Percentiles rank a stretch among this genome's conserved stretches.
These are phyloP conservation scores for Lithocarpus polystachyus DNA, from an alignment of 306 rosid species.

Conservation along the genomic window DNA sequence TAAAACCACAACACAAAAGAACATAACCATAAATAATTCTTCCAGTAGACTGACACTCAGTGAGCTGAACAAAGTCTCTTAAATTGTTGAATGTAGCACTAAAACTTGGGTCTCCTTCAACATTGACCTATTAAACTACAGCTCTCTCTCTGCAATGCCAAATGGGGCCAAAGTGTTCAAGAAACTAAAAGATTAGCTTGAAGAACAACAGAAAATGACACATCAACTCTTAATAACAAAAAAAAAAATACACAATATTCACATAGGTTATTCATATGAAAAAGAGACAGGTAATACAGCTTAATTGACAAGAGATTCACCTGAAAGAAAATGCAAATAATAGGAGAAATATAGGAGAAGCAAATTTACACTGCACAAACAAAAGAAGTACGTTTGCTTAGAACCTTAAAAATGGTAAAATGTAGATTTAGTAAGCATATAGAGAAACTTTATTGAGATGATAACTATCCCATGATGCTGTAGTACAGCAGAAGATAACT, in stretches of 20 bases:
- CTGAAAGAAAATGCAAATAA: conserved; percentile 96
- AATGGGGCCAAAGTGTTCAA: not conserved
- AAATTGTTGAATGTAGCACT: no score
- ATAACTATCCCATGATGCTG: conserved; percentile 3
- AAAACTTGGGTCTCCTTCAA: no score
- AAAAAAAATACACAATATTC: not conserved
- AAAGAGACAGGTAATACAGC: not conserved
- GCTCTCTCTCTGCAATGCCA: no score
- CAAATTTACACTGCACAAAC: conserved; percentile 91
- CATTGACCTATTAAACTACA: no score
- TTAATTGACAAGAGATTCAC: conserved; percentile 42
- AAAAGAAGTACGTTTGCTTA: conserved; percentile 20
- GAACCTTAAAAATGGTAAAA: conserved; percentile 2
- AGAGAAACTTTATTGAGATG: conserved; percentile 13
- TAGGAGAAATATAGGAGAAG: conserved; percentile 96
- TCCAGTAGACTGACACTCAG: no score
- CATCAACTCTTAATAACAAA: not conserved
- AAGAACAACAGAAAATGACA: not conserved
- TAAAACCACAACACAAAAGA: no score
- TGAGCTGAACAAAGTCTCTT: no score
- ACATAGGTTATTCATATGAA: conserved; percentile 5
- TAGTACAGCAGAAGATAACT: conserved; percentile 35
- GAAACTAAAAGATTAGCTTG: not conserved
- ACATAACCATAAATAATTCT: no score
- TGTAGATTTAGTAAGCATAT: conserved; percentile 5